Conservation (phyloP, 2,329 filamentous ascomycete genomes). For the Aspergillus niger region DNA sequence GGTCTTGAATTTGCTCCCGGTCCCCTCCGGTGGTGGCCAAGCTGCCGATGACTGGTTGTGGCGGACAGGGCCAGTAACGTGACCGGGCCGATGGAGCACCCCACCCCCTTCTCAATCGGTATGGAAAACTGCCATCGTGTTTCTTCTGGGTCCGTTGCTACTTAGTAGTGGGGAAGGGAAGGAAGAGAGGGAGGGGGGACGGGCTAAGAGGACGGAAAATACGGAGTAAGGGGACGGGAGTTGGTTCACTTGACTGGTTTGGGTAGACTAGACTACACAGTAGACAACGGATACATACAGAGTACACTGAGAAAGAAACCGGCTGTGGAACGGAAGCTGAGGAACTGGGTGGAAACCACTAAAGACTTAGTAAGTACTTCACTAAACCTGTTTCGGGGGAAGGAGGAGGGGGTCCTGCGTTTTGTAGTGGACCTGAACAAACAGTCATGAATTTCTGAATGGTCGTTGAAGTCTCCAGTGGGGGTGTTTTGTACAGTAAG, state of each 20-base stretch:
- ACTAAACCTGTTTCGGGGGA: not conserved
- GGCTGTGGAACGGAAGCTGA: not conserved
- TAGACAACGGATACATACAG: no score
- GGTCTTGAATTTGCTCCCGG: conserved; percentile 7
- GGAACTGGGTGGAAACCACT: conserved; percentile 15
- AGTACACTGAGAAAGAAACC: not conserved
- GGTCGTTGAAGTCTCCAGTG: conserved; percentile 6
- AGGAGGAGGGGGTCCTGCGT: not conserved
- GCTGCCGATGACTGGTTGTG: conserved; percentile 9
- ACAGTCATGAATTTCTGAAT: not conserved
- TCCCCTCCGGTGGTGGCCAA: conserved; percentile 4
- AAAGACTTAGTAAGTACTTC: not conserved
- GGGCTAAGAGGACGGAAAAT: not conserved
- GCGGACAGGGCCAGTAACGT: conserved; percentile 25
- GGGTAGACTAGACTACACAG: no score
- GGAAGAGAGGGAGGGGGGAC: not conserved
- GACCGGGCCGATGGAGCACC: conserved; percentile 27
- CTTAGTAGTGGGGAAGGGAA: not conserved
- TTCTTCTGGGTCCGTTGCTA: not conserved
- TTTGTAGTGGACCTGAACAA: not conserved
- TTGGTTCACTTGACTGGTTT: no score
- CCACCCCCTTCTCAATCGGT: conserved; percentile 1
- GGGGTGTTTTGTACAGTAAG: conserved; percentile 13
- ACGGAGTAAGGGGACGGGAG: not conserved
- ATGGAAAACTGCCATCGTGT: not conserved